Evolutionary conservation across 768 basidiomycete species (phyloP), one percentile per base, ranked within the genome.

Genomic region (Lactifluus volemus): DNA sequence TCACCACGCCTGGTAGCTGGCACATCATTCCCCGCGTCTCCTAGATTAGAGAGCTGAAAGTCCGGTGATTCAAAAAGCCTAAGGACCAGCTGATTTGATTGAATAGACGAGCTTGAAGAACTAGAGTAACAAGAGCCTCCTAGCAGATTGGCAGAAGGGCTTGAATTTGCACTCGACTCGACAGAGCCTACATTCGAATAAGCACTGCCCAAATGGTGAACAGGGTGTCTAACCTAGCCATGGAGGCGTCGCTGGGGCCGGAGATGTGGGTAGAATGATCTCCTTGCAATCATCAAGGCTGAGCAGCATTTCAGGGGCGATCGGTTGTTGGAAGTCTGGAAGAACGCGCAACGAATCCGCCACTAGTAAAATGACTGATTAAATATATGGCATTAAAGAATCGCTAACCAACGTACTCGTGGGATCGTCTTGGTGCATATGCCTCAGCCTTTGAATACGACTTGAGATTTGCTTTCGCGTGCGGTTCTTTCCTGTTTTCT

Each of bases 391-490:
- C 25, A 25, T 10, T 41, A 15, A n/a, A 39, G 21, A 15, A 21
- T 47, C 25, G 44, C 15, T 21, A 21, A 36, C 15, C 10, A 34
- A 73, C 75, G 30, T 60, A 75, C 74, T 70, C 19, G 68, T 53
- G 29, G 71, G 68, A 49, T 74, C 68, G 52, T 73, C 65, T 48
- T 69, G 72, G 12, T 73, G 67, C 11, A 68, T 68, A 39, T 71
- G 75, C 55, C 76, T 74, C 14, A 75, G 54, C 52, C 75, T 65
- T 64, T 75, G 74, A 49, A 75, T 68, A 42, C 76, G 75, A 61
- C 74, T 75, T 29, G 74, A 76, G 36, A 75, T 75, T 59, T 75
- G 74, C 64, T 75, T 75, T 58, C 74, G 67, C 41, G 74, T 74
- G 15, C 74, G 72, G 59, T 68, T 73, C 62, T 70, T 75, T 14